Conservation (phyloP, 345 rosid genomes). For the Angophora floribunda region DNA sequence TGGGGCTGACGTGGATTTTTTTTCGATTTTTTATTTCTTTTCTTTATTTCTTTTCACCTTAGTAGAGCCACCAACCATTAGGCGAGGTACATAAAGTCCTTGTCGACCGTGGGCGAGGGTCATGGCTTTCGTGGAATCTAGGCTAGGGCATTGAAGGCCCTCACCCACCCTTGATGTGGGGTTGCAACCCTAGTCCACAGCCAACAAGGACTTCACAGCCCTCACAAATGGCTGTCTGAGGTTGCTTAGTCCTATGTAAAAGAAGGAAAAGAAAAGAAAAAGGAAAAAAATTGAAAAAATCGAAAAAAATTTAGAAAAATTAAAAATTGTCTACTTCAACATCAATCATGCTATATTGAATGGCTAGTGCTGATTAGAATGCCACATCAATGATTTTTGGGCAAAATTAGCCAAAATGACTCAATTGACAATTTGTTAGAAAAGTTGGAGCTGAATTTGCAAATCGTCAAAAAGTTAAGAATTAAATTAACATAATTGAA, state of each 20-base stretch:
- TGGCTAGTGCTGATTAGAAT: background rate
- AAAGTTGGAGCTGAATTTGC: too few species aligned
- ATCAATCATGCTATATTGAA: too few species aligned
- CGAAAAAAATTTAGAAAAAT: background rate
- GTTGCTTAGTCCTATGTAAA: background rate
- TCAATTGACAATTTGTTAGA: background rate
- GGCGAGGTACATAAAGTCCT: background rate
- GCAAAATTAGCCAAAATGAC: background rate
- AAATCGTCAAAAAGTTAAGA: background rate
- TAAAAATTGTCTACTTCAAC: background rate
- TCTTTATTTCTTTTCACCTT: background rate
- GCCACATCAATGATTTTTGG: too few species aligned
- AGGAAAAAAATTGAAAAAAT: background rate
- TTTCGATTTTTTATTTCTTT: too few species aligned
- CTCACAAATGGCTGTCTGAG: too few species aligned
- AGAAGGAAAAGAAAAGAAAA: background rate
- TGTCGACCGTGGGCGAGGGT: accelerated
- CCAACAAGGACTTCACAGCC: too few species aligned
- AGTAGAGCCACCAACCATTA: too few species aligned
- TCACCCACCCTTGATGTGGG: background rate
- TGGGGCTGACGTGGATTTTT: background rate
- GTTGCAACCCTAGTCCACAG: too few species aligned
- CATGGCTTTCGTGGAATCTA: background rate
- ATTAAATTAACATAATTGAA: too few species aligned
- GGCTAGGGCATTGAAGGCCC: accelerated